Percentiles rank a stretch among this genome's conserved stretches.
phyloP scores from a whole-genome alignment of 257 asterid species.

The Pogostemon cablin region DNA sequence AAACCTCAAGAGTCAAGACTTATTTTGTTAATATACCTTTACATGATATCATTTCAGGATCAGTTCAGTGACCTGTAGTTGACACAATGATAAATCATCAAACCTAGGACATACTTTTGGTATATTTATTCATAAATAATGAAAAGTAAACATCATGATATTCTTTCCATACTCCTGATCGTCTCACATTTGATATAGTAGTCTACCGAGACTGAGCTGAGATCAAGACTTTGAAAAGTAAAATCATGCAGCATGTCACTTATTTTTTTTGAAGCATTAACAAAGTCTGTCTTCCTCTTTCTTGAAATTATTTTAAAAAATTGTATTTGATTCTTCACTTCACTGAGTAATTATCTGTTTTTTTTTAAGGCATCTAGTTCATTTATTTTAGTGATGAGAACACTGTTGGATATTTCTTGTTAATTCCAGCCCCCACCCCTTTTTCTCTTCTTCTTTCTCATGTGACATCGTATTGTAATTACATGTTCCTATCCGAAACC shows the following conservation, averaged over 20 bases:
- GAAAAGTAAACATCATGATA: not conserved
- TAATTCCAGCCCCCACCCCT: not conserved
- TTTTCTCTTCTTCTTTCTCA: conserved; percentile 2
- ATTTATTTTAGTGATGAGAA: not conserved
- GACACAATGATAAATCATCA: not conserved
- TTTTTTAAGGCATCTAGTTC: conserved; percentile 9
- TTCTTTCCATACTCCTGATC: conserved; percentile 3
- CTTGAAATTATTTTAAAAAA: not conserved
- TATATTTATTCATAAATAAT: not conserved
- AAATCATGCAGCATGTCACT: not conserved
- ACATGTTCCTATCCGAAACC: conserved; percentile 10
- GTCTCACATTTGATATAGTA: conserved; percentile 1
- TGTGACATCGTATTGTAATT: not conserved
- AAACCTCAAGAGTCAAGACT: not conserved
- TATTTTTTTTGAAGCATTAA: not conserved
- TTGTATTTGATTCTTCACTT: not conserved
- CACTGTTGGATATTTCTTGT: conserved; percentile 1
- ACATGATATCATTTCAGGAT: conserved; percentile 2
- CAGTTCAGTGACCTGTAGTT: conserved; percentile 12
- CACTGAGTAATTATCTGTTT: not conserved
- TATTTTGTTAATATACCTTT: not conserved
- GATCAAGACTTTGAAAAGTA: conserved; percentile 17
- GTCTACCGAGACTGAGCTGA: conserved; percentile 11
- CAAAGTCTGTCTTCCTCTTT: conserved; percentile 22
- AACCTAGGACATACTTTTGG: not conserved